phyloP scores from a whole-genome alignment of 2,329 filamentous ascomycete genomes.

The Alternaria longipes region DNA sequence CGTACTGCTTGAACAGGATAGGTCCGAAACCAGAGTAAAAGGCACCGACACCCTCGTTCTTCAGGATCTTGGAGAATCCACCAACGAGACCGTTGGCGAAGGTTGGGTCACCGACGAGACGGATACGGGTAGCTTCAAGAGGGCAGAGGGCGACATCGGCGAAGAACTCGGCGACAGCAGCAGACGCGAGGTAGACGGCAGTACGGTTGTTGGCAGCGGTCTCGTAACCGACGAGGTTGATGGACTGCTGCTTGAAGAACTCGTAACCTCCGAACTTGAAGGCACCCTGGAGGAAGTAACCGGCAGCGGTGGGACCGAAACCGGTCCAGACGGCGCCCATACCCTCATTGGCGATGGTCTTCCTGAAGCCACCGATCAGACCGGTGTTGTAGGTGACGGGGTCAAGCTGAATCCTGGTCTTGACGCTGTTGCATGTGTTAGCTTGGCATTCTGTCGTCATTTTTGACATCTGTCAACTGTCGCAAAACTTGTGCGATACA shows the following conservation, averaged over 20 bases:
- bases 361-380: conserved; percentile 84
- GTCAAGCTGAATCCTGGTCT: conserved; percentile 95
- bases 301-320: conserved; percentile 83
- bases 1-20: conserved; percentile 57
- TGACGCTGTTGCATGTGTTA: conserved; percentile 70
- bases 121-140: conserved; percentile 91
- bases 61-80: conserved; percentile 84
- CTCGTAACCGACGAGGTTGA: conserved; percentile 77
- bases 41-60: conserved; percentile 81
- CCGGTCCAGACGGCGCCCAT: conserved; percentile 86
- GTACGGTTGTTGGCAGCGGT: conserved; percentile 78
- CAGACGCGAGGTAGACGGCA: conserved; percentile 77
- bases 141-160: conserved; percentile 87
- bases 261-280: conserved; percentile 96
- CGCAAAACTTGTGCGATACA: conserved; percentile 22
- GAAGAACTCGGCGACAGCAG: conserved; percentile 70
- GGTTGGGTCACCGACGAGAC: conserved; percentile 86
- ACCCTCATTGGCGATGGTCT: conserved; percentile 81
- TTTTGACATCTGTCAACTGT: conserved; percentile 11
- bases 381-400: conserved; percentile 88
- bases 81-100: conserved; percentile 82
- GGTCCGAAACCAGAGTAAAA: conserved; percentile 90
- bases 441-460: conserved; percentile 35
- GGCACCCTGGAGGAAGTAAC: conserved; percentile 93
- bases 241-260: conserved; percentile 93